phyloP scores from a whole-genome alignment of 768 basidiomycete genomes.

The Lactarius quietus region DNA sequence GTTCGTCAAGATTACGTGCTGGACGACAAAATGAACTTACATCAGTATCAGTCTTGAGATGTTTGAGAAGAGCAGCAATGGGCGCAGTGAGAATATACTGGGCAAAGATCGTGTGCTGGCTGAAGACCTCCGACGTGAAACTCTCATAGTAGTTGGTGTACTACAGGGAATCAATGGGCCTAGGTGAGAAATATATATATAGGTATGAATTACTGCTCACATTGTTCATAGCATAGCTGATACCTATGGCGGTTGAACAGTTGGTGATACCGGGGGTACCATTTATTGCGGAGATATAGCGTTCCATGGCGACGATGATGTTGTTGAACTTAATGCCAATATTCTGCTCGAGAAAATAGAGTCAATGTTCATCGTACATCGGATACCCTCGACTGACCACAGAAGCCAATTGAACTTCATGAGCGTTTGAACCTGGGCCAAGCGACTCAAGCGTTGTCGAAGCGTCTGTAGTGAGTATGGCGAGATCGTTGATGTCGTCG shows the following conservation, averaged over 20 bases:
- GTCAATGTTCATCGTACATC: not conserved
- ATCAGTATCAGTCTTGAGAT: too few relatives aligned
- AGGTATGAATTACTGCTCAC: not conserved
- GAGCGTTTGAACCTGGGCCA: too few relatives aligned
- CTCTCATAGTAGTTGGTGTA: not conserved
- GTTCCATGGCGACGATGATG: not conserved
- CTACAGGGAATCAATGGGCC: not conserved
- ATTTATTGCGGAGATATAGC: too few relatives aligned
- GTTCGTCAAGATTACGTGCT: too few relatives aligned
- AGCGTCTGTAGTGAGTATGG: too few relatives aligned
- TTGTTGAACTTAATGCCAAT: not conserved
- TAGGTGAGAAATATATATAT: not conserved
- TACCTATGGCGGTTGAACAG: not conserved
- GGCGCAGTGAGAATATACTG: too few relatives aligned
- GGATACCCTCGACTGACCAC: not conserved
- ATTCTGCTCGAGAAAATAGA: not conserved
- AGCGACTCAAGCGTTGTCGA: too few relatives aligned
- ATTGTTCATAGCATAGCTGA: not conserved
- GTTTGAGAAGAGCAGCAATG: too few relatives aligned
- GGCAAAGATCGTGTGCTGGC: too few relatives aligned
- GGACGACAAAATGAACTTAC: too few relatives aligned
- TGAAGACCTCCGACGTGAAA: not conserved
- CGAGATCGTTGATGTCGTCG: too few relatives aligned
- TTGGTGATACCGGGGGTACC: not conserved
- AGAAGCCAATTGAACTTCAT: too few relatives aligned